phyloP scores from a whole-genome alignment of 2,329 filamentous ascomycete genomes.

The Pezicula carpinea region DNA sequence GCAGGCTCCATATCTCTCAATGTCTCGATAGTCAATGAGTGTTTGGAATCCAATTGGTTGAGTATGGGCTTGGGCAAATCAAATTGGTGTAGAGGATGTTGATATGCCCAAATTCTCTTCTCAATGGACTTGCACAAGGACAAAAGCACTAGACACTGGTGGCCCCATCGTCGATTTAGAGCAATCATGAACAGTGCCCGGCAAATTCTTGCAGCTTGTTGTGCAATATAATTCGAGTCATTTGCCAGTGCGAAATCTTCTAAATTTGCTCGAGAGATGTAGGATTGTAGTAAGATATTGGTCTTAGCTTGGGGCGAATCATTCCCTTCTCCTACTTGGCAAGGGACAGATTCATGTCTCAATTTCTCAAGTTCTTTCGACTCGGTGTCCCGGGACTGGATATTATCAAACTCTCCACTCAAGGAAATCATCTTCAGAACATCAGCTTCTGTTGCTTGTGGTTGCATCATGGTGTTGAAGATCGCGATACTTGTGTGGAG shows the following conservation, averaged over 20 bases:
- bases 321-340: slow-evolving; percentile 70
- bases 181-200: slow-evolving; percentile 96
- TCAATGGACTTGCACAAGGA: slow-evolving; percentile 97
- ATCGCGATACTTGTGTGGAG: slow-evolving; percentile 90
- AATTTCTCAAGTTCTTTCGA: slow-evolving; percentile 79
- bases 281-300: slow-evolving; percentile 89
- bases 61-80: slow-evolving; percentile 81
- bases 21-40: slow-evolving; percentile 70
- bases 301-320: slow-evolving; percentile 82
- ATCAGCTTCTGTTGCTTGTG: slow-evolving; percentile 82
- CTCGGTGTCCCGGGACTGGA: slow-evolving; percentile 87
- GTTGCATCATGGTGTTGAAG: slow-evolving; percentile 92
- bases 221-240: slow-evolving; percentile 90
- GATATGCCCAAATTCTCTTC: slow-evolving; percentile 89
- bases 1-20: slow-evolving; percentile 89
- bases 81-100: slow-evolving; percentile 94
- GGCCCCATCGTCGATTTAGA: slow-evolving; percentile 89
- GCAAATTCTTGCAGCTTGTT: slow-evolving; percentile 92
- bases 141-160: slow-evolving; percentile 86
- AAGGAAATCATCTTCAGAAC: slow-evolving; percentile 94
- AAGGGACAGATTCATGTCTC: slow-evolving; percentile 63
- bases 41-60: slow-evolving; percentile 79
- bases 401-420: slow-evolving; percentile 97
- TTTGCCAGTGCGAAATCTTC: slow-evolving; percentile 94
- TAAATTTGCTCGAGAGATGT: slow-evolving; percentile 81